Evolutionary conservation across 2,329 filamentous ascomycete genomes (phyloP).

Genomic region (Fusarium dlaminii): DNA sequence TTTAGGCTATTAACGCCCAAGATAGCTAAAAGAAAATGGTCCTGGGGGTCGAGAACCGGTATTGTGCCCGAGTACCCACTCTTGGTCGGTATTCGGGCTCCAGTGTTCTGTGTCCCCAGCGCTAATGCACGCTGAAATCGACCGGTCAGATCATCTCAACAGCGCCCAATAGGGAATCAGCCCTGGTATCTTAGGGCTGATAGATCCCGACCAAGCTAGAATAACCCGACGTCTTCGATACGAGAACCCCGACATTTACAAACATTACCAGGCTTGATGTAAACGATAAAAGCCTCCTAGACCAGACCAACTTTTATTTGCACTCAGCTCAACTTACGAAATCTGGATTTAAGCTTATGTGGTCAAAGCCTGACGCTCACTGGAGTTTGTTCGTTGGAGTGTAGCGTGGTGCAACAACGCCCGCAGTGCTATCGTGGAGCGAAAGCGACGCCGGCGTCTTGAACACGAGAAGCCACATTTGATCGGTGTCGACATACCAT

Average conservation of each 20-base stretch:
- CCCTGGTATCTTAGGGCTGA: background rate
- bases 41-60: fast-evolving
- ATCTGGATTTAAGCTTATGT: background rate
- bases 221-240: background rate
- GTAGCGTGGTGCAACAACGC: background rate
- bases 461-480: background rate
- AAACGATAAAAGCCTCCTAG: background rate
- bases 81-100: background rate
- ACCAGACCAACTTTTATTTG: fast-evolving
- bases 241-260: background rate
- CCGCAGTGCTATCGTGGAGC: background rate
- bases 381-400: too few relatives aligned
- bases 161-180: background rate
- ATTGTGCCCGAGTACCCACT: too few relatives aligned
- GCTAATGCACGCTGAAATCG: background rate
- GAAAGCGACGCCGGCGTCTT: background rate
- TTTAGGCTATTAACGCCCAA: background rate
- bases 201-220: background rate
- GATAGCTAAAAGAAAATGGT: background rate
- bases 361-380: background rate
- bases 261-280: background rate
- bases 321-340: fast-evolving
- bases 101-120: background rate
- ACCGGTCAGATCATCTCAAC: background rate
- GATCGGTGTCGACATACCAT: background rate